phyloP scores from a whole-genome alignment of 2,329 filamentous ascomycete species.

The Alternaria panax region DNA sequence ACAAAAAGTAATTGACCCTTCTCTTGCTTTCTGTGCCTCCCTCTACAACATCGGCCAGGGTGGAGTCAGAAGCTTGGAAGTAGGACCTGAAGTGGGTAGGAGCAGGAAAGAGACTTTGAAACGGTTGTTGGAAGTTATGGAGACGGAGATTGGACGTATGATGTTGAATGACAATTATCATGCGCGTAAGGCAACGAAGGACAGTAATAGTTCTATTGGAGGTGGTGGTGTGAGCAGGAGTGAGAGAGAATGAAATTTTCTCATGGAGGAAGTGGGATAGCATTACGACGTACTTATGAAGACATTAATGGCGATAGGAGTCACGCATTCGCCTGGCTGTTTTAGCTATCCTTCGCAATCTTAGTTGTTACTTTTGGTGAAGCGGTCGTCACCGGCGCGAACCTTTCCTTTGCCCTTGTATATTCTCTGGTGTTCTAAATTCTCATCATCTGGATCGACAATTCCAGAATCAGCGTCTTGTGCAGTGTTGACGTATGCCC shows the following conservation, averaged over 20 bases:
- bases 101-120: constrained; percentile 22
- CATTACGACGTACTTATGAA: neutral
- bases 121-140: constrained; percentile 20
- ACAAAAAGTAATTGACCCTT: neutral
- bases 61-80: constrained; percentile 19
- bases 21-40: constrained; percentile 17
- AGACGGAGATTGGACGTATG: constrained; percentile 19
- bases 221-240: neutral
- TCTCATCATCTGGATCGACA: too few species aligned
- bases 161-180: constrained; percentile 7
- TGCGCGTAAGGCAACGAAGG: constrained; percentile 1
- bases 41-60: constrained; percentile 26
- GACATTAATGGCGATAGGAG: neutral
- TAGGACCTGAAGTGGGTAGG: constrained; percentile 24
- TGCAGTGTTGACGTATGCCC: too few species aligned
- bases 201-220: neutral
- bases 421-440: neutral
- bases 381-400: neutral
- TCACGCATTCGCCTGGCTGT: neutral
- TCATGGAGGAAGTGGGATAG: neutral
- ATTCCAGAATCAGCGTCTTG: too few species aligned
- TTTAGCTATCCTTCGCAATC: neutral
- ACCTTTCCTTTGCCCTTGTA: neutral
- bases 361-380: neutral
- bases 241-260: neutral